Percentiles rank a stretch among this genome's conserved stretches.
phyloP scores from a whole-genome alignment of 2,329 filamentous ascomycete genomes.

The Pseudohalonectria lignicola region DNA sequence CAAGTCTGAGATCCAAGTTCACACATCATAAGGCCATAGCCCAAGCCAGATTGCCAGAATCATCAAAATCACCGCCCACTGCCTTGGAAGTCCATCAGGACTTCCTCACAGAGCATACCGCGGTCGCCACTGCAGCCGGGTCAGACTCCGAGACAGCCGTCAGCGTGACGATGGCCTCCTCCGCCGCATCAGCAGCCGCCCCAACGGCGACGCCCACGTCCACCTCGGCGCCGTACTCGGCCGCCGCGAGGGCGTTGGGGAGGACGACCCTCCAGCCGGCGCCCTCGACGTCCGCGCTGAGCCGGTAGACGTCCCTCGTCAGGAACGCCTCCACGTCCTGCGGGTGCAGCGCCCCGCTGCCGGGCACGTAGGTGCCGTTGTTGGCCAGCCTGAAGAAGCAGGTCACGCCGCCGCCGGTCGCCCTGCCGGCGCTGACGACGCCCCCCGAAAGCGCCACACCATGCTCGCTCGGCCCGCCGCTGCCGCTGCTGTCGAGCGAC shows the following conservation, averaged over 20 bases:
- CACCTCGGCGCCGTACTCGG: constrained; percentile 25
- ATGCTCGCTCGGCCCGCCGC: constrained; percentile 16
- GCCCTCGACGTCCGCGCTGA: constrained; percentile 29
- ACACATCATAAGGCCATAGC: too few species aligned
- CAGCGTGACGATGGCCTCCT: constrained; percentile 26
- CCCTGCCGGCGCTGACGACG: constrained; percentile 6
- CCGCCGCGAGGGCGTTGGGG: constrained; percentile 26
- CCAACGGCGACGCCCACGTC: constrained; percentile 29
- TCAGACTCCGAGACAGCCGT: constrained; percentile 35
- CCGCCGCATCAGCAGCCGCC: constrained; percentile 17
- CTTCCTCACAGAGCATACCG: constrained; percentile 21
- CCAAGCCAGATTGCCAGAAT: too few species aligned
- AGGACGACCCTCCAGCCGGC: constrained; percentile 34
- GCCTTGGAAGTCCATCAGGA: too few species aligned
- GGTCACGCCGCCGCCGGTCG: constrained; percentile 21
- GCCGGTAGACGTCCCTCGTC: constrained; percentile 32
- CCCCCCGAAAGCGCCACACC: constrained; percentile 26
- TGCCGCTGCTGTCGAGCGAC: constrained; percentile 25
- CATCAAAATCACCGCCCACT: too few species aligned
- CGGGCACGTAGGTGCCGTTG: constrained; percentile 22
- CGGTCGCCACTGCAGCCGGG: constrained; percentile 13
- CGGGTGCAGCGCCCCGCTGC: constrained; percentile 11
- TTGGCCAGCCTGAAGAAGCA: constrained; percentile 37
- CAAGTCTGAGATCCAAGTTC: too few species aligned
- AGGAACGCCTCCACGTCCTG: constrained; percentile 26